phyloP scores from a whole-genome alignment of 208 protist genomes.

The Polymyxa betae region DNA sequence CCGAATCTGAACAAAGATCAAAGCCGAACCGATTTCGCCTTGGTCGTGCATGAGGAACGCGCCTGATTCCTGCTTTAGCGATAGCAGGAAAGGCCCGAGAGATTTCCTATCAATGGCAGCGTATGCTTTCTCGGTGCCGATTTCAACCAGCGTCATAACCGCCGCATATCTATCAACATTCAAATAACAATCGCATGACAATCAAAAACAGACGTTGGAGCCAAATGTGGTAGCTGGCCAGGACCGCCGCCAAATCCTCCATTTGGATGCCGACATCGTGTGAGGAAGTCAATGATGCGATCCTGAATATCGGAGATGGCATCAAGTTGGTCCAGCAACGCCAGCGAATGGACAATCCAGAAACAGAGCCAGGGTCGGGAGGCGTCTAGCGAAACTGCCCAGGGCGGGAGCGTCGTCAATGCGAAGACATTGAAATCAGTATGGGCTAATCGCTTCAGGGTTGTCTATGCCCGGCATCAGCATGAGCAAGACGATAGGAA shows the following conservation, averaged over 20 bases:
- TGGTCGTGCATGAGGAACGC: conserved; percentile 76
- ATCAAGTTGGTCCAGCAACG: conserved; percentile 55
- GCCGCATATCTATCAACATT: conserved; percentile 70
- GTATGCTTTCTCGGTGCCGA: conserved; percentile 68
- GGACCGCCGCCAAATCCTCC: conserved; percentile 80
- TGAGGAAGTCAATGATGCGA: not conserved
- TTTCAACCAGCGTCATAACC: conserved; percentile 69
- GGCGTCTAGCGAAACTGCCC: conserved; percentile 55
- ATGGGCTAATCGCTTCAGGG: not conserved
- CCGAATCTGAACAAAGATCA: not conserved
- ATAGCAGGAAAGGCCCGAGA: conserved; percentile 43
- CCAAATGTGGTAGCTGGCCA: conserved; percentile 76
- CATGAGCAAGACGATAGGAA: not conserved
- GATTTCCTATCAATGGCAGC: conserved; percentile 28
- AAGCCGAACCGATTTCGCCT: conserved; percentile 73
- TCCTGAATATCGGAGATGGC: not conserved
- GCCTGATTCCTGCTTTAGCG: conserved; percentile 66
- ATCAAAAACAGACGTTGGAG: conserved; percentile 72
- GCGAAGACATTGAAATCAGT: not conserved
- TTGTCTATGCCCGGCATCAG: not conserved
- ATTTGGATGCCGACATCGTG: conserved; percentile 65
- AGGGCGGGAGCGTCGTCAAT: not conserved
- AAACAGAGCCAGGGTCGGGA: conserved; percentile 61
- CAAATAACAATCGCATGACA: not conserved
- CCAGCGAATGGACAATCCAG: conserved; percentile 65